A percentile compares a stretch with the other conserved stretches of the same genome.
Conservation (phyloP, 495 filamentous ascomycete species). For the Penicillium samsonianum region DNA sequence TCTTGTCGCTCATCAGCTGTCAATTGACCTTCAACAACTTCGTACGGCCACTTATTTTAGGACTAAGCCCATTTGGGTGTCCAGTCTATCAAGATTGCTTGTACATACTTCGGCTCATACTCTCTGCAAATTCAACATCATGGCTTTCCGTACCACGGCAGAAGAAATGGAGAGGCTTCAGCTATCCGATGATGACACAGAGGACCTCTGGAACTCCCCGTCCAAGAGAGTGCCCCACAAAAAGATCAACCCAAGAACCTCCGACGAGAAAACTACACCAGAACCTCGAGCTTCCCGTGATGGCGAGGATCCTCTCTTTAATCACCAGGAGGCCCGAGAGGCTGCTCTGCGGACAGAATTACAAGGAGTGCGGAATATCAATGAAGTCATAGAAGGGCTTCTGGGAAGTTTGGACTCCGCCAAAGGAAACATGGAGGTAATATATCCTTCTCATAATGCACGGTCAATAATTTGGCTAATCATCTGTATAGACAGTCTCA, state of each 20-base stretch:
- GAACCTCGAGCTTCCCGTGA: constrained; percentile 40
- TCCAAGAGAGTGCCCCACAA: constrained; percentile 45
- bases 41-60: neutral
- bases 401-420: constrained; percentile 78
- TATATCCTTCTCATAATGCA: constrained; percentile 1
- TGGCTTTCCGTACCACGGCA: constrained; percentile 42
- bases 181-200: constrained; percentile 63
- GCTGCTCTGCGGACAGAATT: constrained; percentile 73
- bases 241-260: constrained; percentile 17
- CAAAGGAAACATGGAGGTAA: constrained; percentile 88
- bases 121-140: constrained; percentile 22
- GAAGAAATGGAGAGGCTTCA: constrained; percentile 53
- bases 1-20: neutral
- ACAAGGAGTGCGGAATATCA: constrained; percentile 79
- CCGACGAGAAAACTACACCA: constrained; percentile 43
- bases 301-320: constrained; percentile 55
- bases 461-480: constrained; percentile 10
- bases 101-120: constrained; percentile 8
- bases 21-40: neutral
- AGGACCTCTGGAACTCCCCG: constrained; percentile 74
- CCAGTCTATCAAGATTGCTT: neutral
- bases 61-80: neutral
- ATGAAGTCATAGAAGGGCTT: constrained; percentile 81
- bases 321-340: constrained; percentile 70
- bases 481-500: constrained; percentile 67